Percentiles rank a stretch among this genome's conserved stretches.
Conservation (phyloP, 2,329 filamentous ascomycete species). For the Lachnellula arida region DNA sequence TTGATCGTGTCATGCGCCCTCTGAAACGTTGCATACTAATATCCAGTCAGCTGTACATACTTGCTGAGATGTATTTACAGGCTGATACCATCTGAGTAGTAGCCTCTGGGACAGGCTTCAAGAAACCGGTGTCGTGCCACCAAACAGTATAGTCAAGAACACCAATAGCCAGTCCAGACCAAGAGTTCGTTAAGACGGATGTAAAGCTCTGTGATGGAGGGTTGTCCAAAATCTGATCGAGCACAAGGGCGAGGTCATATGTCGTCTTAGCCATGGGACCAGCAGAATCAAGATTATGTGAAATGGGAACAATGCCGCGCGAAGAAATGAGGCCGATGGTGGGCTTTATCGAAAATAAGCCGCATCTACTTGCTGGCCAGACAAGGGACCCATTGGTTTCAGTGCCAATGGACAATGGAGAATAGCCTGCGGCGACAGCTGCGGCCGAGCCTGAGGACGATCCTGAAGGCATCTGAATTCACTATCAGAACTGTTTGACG, state of each 20-base stretch:
- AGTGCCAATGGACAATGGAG: conserved; percentile 61
- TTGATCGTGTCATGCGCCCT: not conserved
- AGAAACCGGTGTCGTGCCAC: not conserved
- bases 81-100: conserved; percentile 7
- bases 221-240: conserved; percentile 2
- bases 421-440: conserved; percentile 56
- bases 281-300: not conserved
- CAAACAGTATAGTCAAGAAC: conserved; percentile 1
- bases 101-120: not conserved
- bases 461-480: conserved; percentile 47
- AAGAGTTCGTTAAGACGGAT: not conserved
- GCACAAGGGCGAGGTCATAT: conserved; percentile 1
- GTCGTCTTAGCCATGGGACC: conserved; percentile 4
- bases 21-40: not conserved
- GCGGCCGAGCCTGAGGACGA: conserved; percentile 61
- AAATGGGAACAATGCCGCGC: conserved; percentile 3
- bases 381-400: conserved; percentile 69
- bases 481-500: not conserved
- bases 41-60: too few species aligned
- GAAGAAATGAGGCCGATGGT: not conserved
- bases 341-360: conserved; percentile 35
- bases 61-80: too few species aligned
- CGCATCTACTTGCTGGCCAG: conserved; percentile 62
- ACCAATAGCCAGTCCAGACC: not conserved
- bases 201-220: not conserved